Evolutionary conservation across 495 filamentous ascomycete genomes (phyloP), one percentile per base, ranked within the genome.

Genomic region (Neurospora terricola): DNA sequence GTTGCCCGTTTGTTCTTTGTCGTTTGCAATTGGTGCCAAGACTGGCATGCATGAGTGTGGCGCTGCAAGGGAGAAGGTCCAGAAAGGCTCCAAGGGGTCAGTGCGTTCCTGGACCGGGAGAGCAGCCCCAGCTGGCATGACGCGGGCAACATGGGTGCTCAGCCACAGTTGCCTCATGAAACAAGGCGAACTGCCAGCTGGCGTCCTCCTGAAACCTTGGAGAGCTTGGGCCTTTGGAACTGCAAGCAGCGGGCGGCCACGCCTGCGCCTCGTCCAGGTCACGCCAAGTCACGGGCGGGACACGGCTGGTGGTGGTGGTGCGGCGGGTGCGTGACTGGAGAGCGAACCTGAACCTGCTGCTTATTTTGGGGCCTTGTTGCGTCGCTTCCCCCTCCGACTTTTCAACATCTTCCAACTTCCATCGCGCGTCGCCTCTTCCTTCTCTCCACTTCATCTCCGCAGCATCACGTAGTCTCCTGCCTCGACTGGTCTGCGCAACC

Each of bases 391-490:
- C 45, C 71, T 71, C 70, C 40, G 71, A 78, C 54, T 71, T 75
- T 76, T 77, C 70, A 71, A 73, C 75, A 45, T 69, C 70, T 43
- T 69, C 74, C 69, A 66, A 37, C 40, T 70, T 68, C 45, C 73
- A 73, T 39, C 73, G 42, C 71, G 43, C 72, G 37, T 71, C 30
- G 48, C 70, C 69, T 71, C 73, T 62, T 70, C 48, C 59, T 74
- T 76, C 75, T 73, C 73, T 69, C 73, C 71, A 71, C 75, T 69
- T 69, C 72, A 27, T 66, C 59, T 48, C 73, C 72, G 72, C 37
- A 59, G 71, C 71, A 68, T 39, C 69, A 34, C 54, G 54, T 66
- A 66, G 54, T 6, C 54, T 66, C 34, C 27, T 30, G 54, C 27
- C 14, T 66, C 54, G 54, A 66, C 54, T 66, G 54, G 54, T 66